Evolutionary conservation across 441 rosid genomes (phyloP).

Genomic region (Flueggea neowawraea): DNA sequence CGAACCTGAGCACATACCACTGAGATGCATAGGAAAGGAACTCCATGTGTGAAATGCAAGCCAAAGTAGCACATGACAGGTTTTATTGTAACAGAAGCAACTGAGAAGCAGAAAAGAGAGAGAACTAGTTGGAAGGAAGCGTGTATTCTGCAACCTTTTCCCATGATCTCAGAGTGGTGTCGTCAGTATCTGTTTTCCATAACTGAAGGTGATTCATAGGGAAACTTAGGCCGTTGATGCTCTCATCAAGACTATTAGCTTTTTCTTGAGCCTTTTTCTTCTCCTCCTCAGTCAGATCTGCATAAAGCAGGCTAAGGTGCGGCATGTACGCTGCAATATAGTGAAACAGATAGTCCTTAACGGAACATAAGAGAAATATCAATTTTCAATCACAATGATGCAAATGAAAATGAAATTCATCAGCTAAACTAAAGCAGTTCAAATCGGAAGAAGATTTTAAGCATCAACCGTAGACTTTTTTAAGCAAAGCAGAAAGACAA

Average conservation of each 20-base stretch:
- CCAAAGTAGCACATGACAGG: no score
- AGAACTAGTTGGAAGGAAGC: conserved; percentile 21
- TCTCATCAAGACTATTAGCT: conserved; percentile 48
- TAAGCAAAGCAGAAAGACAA: no score
- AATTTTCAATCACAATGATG: conserved; percentile 1
- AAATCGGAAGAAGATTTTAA: no score
- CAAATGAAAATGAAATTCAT: not conserved
- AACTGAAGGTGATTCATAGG: conserved; percentile 54
- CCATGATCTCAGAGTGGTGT: conserved; percentile 74
- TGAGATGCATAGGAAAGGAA: no score
- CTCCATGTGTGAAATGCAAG: no score
- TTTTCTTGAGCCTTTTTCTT: conserved; percentile 72
- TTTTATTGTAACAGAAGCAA: no score
- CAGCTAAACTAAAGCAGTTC: no score
- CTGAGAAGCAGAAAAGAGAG: not conserved
- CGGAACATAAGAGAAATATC: conserved; percentile 5
- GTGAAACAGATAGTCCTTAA: not conserved
- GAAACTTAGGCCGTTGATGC: conserved; percentile 50
- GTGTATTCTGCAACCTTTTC: conserved; percentile 57
- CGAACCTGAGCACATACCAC: no score
- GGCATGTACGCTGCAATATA: conserved; percentile 82
- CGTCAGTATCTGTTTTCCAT: conserved; percentile 64
- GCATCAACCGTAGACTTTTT: no score
- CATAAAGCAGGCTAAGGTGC: conserved; percentile 76
- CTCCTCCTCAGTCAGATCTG: conserved; percentile 64